Base-by-base conservation (phyloP, 495 filamentous ascomycete species). In the Polyplosphaeria fusca region DNA sequence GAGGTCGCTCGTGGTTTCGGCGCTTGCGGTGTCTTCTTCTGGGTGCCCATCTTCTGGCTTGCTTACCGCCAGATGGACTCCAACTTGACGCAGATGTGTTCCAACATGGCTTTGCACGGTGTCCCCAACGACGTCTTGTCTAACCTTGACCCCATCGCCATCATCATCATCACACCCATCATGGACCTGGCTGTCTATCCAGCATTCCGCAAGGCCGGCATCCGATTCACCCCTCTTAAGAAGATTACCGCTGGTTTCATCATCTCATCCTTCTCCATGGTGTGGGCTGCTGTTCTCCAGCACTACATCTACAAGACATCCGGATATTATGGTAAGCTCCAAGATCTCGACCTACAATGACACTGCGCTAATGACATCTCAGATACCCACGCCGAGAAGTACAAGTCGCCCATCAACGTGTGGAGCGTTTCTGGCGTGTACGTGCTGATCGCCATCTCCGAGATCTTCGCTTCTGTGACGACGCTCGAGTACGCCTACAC, bases 61-160 rank as follows among this genome's bases (percentile, higher is more conserved):
- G 71, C 79, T 11, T 82, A 82, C 61, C 76, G 76, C 53, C 77
- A 82, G 58, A 77, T 58, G 65, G 73, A 76, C 65, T 85, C 84
- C 77, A 91, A 89, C 71, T 71, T 91, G 18, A 82, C 80, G 26
- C 85, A 82, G 9, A 86, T 87, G 67, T 86, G 86, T 1, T 82
- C 82, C 3, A 82, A 79, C 5, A 86, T 93, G 85, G 58, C 72
- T 4, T 76, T 88, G 11, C 77, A 79, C 41, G 85, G 86, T n/a
- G 78, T 89, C 0, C 88, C 88, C 46, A 88, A 91, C 70, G 87
- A 92, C 65, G 76, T 91, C 23, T 75, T 91, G 60, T 80, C 79
- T 59, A 91, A 91, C 68, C 77, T 92, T 22, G 82, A 91, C 66
- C 86, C 88, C 5, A 73, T 91, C 50, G 74, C 86, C 2, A 71